Evolutionary conservation across 2,329 filamentous ascomycete genomes (phyloP), one percentile per base, ranked within the genome.

Genomic region (Aspergillus glaucus): DNA sequence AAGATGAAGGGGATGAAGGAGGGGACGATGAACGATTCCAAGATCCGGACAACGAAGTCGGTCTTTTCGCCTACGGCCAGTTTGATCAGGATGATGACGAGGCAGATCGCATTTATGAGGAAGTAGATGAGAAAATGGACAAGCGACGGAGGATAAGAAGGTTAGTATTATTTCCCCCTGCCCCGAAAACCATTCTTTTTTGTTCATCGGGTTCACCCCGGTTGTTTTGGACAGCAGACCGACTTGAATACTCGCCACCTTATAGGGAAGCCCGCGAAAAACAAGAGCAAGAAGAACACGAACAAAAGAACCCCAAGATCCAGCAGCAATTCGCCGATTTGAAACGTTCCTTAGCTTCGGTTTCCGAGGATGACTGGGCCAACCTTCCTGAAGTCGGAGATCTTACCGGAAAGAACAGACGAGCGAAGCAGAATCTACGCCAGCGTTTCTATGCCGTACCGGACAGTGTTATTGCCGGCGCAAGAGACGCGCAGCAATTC

Each of bases 51-150:
- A 97, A 97, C 63, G 93, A 98, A 69, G 87, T 93, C 43, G 93
- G 94, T 4, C 76, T 98, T 19, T 98, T 98, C 63, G 91, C 93
- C 3, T 92, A 89, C 48, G 93, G 93, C 32, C 87, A 93, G 60
- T 98, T 95, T 74, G 93, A 97, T 68, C 87, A 93, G 67, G 93
- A 98, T 49, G 93, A 98, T 64, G 93, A 98, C 63, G 94, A 98
- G 70, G 93, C 93, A 40, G 93, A 98, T 72, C 80, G 88, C 62
- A 95, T 98, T 63, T 98, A 95, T 75, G 86, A 91, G 62, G 87
- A 89, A 65, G 88, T 98, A 55, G 93, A 98, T 63, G 93, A 96
- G 75, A 92, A 87, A 72, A 97, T 98, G 92, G 91, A 94, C 57
- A 87, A 81, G 72, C 81, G 93, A 58, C 79, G 93, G 55, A 94